Percentiles rank a stretch among this genome's conserved stretches.
Conservation (phyloP, 2,329 filamentous ascomycete species). For the Fusarium sulawesiense region DNA sequence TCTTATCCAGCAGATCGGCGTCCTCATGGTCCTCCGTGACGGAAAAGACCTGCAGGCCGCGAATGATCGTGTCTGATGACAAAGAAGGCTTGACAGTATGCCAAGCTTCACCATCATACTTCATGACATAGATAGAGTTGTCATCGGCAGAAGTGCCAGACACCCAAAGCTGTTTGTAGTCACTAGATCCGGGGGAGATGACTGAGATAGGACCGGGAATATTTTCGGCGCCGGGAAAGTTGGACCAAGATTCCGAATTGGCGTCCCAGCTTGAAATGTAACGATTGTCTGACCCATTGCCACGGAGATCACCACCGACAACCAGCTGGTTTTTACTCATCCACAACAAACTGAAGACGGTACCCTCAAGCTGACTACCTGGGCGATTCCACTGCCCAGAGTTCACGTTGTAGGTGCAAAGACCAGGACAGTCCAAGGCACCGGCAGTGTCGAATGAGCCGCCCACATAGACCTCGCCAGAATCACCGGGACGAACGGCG, state of each 20-base stretch:
- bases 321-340: slow-evolving; percentile 76
- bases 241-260: slow-evolving; percentile 73
- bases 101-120: slow-evolving; percentile 82
- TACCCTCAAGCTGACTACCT: slow-evolving; percentile 76
- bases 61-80: slow-evolving; percentile 73
- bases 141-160: slow-evolving; percentile 74
- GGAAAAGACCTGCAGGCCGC: slow-evolving; percentile 83
- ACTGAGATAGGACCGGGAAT: slow-evolving; percentile 85
- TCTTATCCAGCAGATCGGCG: slow-evolving; percentile 71
- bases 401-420: slow-evolving; percentile 82
- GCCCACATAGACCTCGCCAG: slow-evolving; percentile 83
- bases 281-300: slow-evolving; percentile 70
- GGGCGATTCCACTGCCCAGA: slow-evolving; percentile 83
- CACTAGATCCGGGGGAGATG: slow-evolving; percentile 77
- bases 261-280: slow-evolving; percentile 80
- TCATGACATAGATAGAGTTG: slow-evolving; percentile 80
- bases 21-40: slow-evolving; percentile 74
- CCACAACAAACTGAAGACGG: slow-evolving; percentile 81
- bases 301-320: slow-evolving; percentile 79
- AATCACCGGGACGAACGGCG: slow-evolving; percentile 71
- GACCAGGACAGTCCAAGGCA: slow-evolving; percentile 80
- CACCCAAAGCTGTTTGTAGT: slow-evolving; percentile 82
- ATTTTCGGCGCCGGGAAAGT: slow-evolving; percentile 68
- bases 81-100: slow-evolving; percentile 72
- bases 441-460: slow-evolving; percentile 88